Evolutionary conservation across 2,329 filamentous ascomycete species (phyloP).

Genomic region (Paecilomyces dactylethromorphus): DNA sequence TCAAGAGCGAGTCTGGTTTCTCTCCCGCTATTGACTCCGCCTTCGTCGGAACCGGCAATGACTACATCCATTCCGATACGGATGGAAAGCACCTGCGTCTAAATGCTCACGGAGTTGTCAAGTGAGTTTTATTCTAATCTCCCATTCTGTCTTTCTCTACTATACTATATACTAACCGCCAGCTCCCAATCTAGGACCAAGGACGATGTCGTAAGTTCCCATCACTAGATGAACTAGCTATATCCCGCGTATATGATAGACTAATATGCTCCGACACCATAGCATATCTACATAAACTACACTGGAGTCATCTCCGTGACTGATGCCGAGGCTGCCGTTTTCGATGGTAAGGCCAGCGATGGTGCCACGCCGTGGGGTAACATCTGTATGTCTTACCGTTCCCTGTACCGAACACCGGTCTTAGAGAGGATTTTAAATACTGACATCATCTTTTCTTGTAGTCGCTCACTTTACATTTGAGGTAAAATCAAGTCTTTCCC

Average conservation of each 20-base stretch:
- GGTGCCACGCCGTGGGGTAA: slow-evolving; percentile 31
- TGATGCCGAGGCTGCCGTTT: slow-evolving; percentile 24
- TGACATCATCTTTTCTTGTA: slow-evolving; percentile 4
- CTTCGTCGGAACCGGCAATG: slow-evolving; percentile 31
- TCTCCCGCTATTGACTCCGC: slow-evolving; percentile 30
- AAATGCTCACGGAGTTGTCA: slow-evolving; percentile 33
- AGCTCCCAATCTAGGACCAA: slow-evolving; percentile 16
- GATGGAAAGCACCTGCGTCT: slow-evolving; percentile 33
- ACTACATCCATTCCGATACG: slow-evolving; percentile 37
- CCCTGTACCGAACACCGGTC: neutral
- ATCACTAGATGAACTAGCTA: neutral
- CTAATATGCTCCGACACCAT: neutral
- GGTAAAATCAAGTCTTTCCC: slow-evolving; percentile 12
- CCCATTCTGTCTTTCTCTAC: neutral
- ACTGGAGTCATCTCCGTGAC: slow-evolving; percentile 32
- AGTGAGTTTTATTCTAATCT: slow-evolving; percentile 20
- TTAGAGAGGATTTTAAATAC: neutral
- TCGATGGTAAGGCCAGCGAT: slow-evolving; percentile 23
- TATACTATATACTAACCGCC: neutral
- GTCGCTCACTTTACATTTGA: slow-evolving; percentile 33
- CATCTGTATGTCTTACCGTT: slow-evolving; percentile 26
- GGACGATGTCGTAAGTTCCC: slow-evolving; percentile 22
- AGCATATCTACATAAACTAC: slow-evolving; percentile 35
- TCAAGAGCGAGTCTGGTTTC: slow-evolving; percentile 30
- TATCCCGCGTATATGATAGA: neutral